phyloP scores from a whole-genome alignment of 2,329 filamentous ascomycete genomes.

The Neonectria hederae region DNA sequence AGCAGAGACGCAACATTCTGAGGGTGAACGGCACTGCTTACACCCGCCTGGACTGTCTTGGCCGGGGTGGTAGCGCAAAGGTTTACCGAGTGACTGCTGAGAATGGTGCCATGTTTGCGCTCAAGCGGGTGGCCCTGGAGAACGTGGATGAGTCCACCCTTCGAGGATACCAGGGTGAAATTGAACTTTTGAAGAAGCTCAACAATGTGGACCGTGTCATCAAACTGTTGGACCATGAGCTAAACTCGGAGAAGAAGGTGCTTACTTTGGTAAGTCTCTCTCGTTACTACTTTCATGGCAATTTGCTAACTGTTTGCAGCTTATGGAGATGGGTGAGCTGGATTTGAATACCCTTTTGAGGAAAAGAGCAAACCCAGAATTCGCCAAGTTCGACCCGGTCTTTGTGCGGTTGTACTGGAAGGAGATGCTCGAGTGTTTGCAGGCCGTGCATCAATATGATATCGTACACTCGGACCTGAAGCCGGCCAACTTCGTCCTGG shows the following conservation, averaged over 20 bases:
- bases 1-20: conserved; percentile 83
- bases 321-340: conserved; percentile 97
- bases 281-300: neutral
- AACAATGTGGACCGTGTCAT: conserved; percentile 90
- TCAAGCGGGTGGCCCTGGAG: conserved; percentile 92
- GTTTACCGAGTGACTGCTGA: conserved; percentile 98
- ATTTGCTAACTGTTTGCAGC: conserved; percentile 56
- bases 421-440: conserved; percentile 97
- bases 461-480: conserved; percentile 98
- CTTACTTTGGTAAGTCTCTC: conserved; percentile 77
- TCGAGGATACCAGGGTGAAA: conserved; percentile 92
- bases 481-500: conserved; percentile 94
- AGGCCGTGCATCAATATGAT: conserved; percentile 86
- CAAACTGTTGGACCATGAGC: conserved; percentile 88
- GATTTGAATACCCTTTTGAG: conserved; percentile 89
- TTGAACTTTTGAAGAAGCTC: conserved; percentile 86
- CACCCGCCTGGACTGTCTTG: conserved; percentile 88
- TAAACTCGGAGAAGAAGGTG: conserved; percentile 90
- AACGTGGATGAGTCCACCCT: conserved; percentile 87
- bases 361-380: conserved; percentile 74
- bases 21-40: conserved; percentile 92
- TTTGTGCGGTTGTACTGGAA: conserved; percentile 99
- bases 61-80: conserved; percentile 90
- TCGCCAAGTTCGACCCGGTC: conserved; percentile 81
- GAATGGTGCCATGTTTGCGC: conserved; percentile 92